Percentiles rank a stretch among this genome's conserved stretches.
Conservation (phyloP, 148 eudicot genomes). For the Heliosperma pusillum region DNA sequence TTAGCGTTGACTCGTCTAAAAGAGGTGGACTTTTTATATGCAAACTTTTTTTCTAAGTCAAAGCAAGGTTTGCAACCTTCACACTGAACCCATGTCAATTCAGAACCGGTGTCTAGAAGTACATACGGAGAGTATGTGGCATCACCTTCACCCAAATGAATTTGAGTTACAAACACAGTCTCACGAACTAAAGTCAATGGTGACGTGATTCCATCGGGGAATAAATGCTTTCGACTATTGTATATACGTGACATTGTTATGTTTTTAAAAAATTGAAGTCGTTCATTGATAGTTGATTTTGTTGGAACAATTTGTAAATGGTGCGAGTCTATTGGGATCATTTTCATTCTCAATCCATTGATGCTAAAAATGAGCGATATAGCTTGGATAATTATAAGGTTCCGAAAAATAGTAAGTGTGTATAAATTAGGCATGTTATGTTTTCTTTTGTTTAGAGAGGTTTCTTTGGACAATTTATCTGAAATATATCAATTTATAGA, state of each 20-base stretch:
- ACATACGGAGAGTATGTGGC: not conserved
- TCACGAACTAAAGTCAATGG: not conserved
- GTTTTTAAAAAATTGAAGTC: conserved; percentile 4
- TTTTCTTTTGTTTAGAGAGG: no score
- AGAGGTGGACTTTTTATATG: not conserved
- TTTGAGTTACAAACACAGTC: not conserved
- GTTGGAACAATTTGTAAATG: conserved; percentile 13
- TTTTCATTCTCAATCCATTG: conserved; percentile 7
- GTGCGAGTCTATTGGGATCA: conserved; percentile 23
- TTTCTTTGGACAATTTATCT: no score
- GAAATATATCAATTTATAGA: no score
- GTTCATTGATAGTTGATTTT: not conserved
- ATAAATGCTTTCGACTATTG: not conserved
- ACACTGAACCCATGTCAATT: conserved; percentile 26
- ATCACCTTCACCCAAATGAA: not conserved
- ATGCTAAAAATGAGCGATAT: not conserved
- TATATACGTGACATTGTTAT: conserved; percentile 7
- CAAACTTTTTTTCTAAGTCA: not conserved
- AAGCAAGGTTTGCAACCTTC: conserved; percentile 18
- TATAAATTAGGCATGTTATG: no score
- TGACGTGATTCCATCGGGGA: not conserved
- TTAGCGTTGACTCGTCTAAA: not conserved
- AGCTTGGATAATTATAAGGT: not conserved
- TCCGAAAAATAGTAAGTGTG: not conserved
- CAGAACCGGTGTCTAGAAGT: conserved; percentile 11